Evolutionary conservation across 1,284 basidiomycete genomes (phyloP).

Genomic region (Schizophyllum commune): DNA sequence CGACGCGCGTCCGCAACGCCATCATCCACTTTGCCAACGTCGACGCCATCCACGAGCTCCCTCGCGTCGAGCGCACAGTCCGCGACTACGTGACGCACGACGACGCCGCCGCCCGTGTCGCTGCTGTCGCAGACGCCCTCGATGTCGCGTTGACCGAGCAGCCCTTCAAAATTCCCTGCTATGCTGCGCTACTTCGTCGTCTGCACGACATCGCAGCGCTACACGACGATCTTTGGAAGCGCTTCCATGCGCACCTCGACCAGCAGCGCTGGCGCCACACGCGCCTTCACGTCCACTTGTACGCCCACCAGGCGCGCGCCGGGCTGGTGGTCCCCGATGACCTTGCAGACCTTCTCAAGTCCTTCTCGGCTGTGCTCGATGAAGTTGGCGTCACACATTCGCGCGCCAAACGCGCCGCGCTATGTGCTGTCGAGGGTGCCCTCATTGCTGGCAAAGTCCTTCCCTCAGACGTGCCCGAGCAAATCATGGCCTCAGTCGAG

Average conservation of each 20-base stretch:
- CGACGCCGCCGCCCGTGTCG: constrained; percentile 39
- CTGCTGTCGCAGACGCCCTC: constrained; percentile 23
- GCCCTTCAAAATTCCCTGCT: constrained; percentile 87
- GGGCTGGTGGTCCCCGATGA: constrained; percentile 70
- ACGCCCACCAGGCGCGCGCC: constrained; percentile 76
- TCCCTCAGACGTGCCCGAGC: constrained; percentile 16
- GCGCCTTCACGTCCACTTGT: constrained; percentile 84
- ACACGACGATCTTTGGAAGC: constrained; percentile 84
- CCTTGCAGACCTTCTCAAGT: constrained; percentile 69
- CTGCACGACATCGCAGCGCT: constrained; percentile 50
- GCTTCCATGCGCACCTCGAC: constrained; percentile 81
- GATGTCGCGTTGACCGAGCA: constrained; percentile 61
- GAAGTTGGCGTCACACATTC: constrained; percentile 87
- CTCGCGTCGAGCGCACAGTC: constrained; percentile 57
- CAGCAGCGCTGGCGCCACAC: constrained; percentile 85
- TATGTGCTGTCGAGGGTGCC: constrained; percentile 84
- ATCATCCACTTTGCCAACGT: constrained; percentile 79
- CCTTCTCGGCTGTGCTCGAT: constrained; percentile 79
- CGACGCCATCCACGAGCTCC: constrained; percentile 65
- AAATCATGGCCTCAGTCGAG: constrained; percentile 61
- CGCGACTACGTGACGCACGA: constrained; percentile 49
- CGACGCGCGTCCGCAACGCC: constrained; percentile 59
- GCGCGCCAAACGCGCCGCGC: constrained; percentile 76
- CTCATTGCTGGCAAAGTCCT: constrained; percentile 51
- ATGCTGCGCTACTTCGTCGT: constrained; percentile 72